These are phyloP conservation scores for Radiomyces spectabilis DNA, from an alignment of 192 early-diverging fungal species.

Conservation along the genomic window DNA sequence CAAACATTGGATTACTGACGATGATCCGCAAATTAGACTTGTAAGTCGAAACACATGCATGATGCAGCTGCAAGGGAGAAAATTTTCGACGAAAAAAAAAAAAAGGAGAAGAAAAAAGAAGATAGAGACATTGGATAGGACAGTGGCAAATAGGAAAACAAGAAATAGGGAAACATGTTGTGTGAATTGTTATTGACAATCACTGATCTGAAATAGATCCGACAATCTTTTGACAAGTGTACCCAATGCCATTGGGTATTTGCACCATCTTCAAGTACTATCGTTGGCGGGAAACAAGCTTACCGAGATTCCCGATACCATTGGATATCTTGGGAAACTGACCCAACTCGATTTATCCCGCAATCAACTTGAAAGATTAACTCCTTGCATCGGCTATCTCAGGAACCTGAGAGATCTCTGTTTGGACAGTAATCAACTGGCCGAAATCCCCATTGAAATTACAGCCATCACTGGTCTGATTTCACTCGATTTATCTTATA, in stretches of 20 bases:
- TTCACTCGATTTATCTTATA: neutral
- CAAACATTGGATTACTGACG: neutral
- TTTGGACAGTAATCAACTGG: slow-evolving; percentile 52
- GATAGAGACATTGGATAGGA: slow-evolving; percentile 17
- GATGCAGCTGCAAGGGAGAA: neutral
- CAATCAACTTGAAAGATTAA: slow-evolving; percentile 57
- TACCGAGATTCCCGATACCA: slow-evolving; percentile 54
- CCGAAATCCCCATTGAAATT: slow-evolving; percentile 55
- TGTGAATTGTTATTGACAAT: slow-evolving; percentile 23
- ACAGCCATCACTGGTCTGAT: too few species aligned
- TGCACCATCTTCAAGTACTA: slow-evolving; percentile 57
- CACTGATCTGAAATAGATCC: slow-evolving; percentile 41
- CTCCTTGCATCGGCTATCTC: slow-evolving; percentile 51
- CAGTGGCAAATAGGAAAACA: too few species aligned
- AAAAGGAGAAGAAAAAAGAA: neutral
- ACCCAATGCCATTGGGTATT: slow-evolving; percentile 67
- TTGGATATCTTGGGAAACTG: slow-evolving; percentile 61
- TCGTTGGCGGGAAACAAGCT: slow-evolving; percentile 58
- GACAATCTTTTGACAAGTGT: slow-evolving; percentile 63
- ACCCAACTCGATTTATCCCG: slow-evolving; percentile 53
- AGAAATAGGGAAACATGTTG: slow-evolving; percentile 54
- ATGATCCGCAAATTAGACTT: neutral
- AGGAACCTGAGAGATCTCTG: slow-evolving; percentile 55
- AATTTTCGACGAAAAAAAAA: neutral
- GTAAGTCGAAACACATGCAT: neutral